These are phyloP conservation scores for Flaveria ramosissima DNA, from an alignment of 129 eudicot genomes.

Conservation along the genomic window DNA sequence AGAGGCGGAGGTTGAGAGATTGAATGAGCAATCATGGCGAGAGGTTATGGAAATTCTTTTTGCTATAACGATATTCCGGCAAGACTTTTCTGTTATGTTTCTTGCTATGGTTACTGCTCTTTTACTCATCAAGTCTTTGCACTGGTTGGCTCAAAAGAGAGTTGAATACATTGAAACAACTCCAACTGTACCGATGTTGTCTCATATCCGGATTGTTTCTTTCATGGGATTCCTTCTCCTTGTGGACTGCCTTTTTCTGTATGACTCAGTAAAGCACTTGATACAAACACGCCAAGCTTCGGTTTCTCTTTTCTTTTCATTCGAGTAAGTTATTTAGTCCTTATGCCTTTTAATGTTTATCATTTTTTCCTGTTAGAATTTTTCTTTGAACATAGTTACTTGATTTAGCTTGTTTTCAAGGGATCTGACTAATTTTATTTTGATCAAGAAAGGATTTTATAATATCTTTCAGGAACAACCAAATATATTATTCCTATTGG, in stretches of 20 bases:
- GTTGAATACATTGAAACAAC: slow-evolving; percentile 98
- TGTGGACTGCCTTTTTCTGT: slow-evolving; percentile 74
- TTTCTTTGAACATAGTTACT: background rate
- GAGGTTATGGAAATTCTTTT: slow-evolving; percentile 98
- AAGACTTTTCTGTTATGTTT: slow-evolving; percentile 85
- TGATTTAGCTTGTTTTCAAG: background rate
- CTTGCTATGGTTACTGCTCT: slow-evolving; percentile 94
- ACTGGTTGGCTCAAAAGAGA: slow-evolving; percentile 99
- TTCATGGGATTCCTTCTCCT: slow-evolving; percentile 98
- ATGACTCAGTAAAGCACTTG: slow-evolving; percentile 66
- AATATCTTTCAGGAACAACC: background rate
- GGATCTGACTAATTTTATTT: background rate
- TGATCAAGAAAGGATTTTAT: background rate
- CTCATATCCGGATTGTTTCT: slow-evolving; percentile 89
- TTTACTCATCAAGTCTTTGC: slow-evolving; percentile 83
- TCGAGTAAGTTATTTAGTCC: slow-evolving; percentile 65
- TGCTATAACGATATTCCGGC: slow-evolving; percentile 94
- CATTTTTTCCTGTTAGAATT: background rate
- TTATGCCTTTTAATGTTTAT: slow-evolving; percentile 4
- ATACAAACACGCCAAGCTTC: slow-evolving; percentile 89
- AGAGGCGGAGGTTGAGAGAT: slow-evolving; percentile 95
- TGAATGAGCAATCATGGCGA: slow-evolving; percentile 98
- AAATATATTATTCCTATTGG: background rate
- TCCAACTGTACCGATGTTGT: slow-evolving; percentile 76
- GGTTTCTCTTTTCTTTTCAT: slow-evolving; percentile 89